Conservation (phyloP, 2,329 filamentous ascomycete genomes). For the Chalaropsis thielavioides region DNA sequence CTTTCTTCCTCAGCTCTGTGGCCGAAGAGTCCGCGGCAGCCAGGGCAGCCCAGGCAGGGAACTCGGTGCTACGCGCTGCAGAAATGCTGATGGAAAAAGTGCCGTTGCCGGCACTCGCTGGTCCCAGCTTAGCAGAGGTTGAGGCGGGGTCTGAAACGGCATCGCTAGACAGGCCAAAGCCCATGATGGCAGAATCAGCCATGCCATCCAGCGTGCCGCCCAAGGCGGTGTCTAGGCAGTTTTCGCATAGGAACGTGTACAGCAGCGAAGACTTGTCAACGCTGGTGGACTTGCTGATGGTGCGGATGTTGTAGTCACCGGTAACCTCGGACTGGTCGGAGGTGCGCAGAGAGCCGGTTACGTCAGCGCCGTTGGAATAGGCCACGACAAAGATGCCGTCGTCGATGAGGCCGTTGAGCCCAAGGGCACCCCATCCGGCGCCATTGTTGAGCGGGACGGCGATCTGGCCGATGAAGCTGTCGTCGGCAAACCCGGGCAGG, state of each 20-base stretch:
- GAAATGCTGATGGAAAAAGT: constrained; percentile 19
- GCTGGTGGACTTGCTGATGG: constrained; percentile 30
- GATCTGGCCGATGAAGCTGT: constrained; percentile 34
- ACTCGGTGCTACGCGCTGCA: constrained; percentile 20
- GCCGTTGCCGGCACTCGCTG: constrained; percentile 19
- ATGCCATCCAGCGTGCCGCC: constrained; percentile 23
- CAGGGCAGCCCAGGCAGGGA: constrained; percentile 19
- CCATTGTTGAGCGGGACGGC: constrained; percentile 28
- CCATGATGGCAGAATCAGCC: constrained; percentile 24
- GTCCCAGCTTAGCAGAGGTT: constrained; percentile 18
- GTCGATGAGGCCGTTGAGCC: constrained; percentile 32
- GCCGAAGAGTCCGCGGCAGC: not conserved
- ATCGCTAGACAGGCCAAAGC: constrained; percentile 25
- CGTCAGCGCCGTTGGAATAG: constrained; percentile 29
- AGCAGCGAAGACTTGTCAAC: constrained; percentile 31
- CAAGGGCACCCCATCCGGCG: constrained; percentile 33
- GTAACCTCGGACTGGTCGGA: constrained; percentile 31
- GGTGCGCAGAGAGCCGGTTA: constrained; percentile 32
- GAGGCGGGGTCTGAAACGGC: constrained; percentile 19
- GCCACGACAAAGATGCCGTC: constrained; percentile 31
- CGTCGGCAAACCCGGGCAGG: constrained; percentile 26
- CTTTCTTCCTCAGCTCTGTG: constrained; percentile 3
- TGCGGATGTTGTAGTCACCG: constrained; percentile 28
- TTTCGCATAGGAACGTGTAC: constrained; percentile 33
- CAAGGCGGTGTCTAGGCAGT: constrained; percentile 23